Evolutionary conservation across 169 alveolate species (phyloP).

Genomic region (Cryptosporidium muris): DNA sequence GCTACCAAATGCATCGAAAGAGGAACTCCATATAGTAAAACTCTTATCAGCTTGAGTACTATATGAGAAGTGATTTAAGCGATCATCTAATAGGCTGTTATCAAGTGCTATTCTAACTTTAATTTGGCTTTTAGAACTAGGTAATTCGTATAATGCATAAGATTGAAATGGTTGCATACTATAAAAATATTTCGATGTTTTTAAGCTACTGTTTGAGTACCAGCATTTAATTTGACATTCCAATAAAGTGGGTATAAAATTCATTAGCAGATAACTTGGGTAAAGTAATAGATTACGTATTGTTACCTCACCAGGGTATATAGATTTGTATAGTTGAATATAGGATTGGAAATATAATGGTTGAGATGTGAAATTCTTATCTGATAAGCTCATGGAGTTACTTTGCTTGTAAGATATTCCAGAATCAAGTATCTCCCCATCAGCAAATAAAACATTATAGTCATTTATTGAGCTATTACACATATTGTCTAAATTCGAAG

Average conservation of each 20-base stretch:
- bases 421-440: no score
- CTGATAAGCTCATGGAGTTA: no score
- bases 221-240: conserved; percentile 18
- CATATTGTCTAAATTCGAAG: no score
- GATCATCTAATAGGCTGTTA: neutral
- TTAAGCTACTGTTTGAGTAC: neutral
- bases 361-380: no score
- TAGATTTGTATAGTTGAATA: conserved; percentile 30
- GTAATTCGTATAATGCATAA: conserved; percentile 47
- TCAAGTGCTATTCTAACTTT: conserved; percentile 42
- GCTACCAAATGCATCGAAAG: neutral
- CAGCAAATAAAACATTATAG: no score
- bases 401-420: no score
- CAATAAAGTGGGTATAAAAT: conserved; percentile 33
- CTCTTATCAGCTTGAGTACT: neutral
- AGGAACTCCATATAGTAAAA: conserved; percentile 38
- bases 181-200: conserved; percentile 3
- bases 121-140: conserved; percentile 18
- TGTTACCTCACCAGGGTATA: conserved; percentile 24
- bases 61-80: neutral
- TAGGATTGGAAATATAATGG: conserved; percentile 45
- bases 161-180: conserved; percentile 33
- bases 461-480: no score
- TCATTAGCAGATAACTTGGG: conserved; percentile 28
- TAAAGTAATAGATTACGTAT: conserved; percentile 18